Percentiles rank a stretch among this genome's conserved stretches.
These are phyloP conservation scores for Chloroidium sp. DNA, from an alignment of 163 green algal species.

Conservation along the genomic window DNA sequence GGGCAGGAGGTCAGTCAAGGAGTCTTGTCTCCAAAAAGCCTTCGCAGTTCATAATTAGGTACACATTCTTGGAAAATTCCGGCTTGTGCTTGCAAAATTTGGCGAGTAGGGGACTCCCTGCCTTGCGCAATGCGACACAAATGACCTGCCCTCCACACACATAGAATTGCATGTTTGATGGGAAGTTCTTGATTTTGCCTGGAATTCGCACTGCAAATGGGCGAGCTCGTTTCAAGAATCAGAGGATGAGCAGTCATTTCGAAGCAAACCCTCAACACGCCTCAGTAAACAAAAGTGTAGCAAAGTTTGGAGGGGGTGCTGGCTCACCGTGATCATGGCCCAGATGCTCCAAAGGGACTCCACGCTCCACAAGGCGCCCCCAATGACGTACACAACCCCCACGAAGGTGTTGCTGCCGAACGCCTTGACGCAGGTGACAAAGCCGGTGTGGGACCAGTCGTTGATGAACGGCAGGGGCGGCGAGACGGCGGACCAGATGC, in stretches of 20 bases:
- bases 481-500: constrained; percentile 42
- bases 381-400: constrained; percentile 50
- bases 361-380: constrained; percentile 35
- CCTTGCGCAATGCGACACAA: too few species aligned
- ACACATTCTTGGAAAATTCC: too few species aligned
- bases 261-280: not conserved
- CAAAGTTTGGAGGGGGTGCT: not conserved
- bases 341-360: constrained; percentile 47
- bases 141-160: too few species aligned
- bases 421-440: constrained; percentile 25
- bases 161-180: too few species aligned
- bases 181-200: too few species aligned
- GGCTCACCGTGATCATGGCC: constrained; percentile 28
- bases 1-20: too few species aligned
- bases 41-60: too few species aligned
- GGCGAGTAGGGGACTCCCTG: too few species aligned
- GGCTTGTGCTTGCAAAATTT: too few species aligned
- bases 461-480: constrained; percentile 27
- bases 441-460: constrained; percentile 34
- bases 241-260: not conserved
- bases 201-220: not conserved
- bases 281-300: not conserved
- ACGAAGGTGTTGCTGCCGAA: constrained; percentile 29
- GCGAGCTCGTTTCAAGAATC: not conserved
- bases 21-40: too few species aligned